phyloP scores from a whole-genome alignment of 208 protist species.

The Balamuthia mandrillaris region DNA sequence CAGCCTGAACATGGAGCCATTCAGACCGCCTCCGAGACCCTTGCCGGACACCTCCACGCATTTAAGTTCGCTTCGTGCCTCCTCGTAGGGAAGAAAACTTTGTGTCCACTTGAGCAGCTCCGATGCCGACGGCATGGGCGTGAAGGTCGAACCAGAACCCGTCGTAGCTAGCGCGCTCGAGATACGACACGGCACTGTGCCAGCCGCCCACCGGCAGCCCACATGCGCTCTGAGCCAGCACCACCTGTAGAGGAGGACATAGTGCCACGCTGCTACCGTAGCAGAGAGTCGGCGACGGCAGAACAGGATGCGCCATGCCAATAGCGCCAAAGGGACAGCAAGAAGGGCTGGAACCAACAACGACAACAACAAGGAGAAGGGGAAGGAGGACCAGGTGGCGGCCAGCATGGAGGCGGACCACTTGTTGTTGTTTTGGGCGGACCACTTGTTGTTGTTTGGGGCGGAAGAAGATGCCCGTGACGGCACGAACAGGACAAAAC shows the following conservation, averaged over 20 bases:
- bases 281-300: too few species aligned
- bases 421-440: too few species aligned
- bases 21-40: neutral
- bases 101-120: neutral
- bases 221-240: neutral
- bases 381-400: too few species aligned
- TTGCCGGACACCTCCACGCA: neutral
- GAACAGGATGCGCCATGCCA: too few species aligned
- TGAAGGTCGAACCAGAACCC: neutral
- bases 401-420: too few species aligned
- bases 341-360: too few species aligned
- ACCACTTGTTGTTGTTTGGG: too few species aligned
- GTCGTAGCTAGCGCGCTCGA: neutral
- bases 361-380: too few species aligned
- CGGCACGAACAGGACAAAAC: too few species aligned
- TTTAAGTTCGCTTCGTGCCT: neutral
- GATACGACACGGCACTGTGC: neutral
- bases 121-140: neutral
- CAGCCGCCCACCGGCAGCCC: neutral
- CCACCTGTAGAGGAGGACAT: neutral
- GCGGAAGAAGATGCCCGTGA: too few species aligned
- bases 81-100: neutral
- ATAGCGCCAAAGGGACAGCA: too few species aligned
- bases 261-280: too few species aligned
- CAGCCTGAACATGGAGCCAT: slow-evolving; percentile 27